Evolutionary conservation across 148 eudicot genomes (phyloP), one percentile per base, ranked within the genome.

Genomic region (Simmondsia chinensis): DNA sequence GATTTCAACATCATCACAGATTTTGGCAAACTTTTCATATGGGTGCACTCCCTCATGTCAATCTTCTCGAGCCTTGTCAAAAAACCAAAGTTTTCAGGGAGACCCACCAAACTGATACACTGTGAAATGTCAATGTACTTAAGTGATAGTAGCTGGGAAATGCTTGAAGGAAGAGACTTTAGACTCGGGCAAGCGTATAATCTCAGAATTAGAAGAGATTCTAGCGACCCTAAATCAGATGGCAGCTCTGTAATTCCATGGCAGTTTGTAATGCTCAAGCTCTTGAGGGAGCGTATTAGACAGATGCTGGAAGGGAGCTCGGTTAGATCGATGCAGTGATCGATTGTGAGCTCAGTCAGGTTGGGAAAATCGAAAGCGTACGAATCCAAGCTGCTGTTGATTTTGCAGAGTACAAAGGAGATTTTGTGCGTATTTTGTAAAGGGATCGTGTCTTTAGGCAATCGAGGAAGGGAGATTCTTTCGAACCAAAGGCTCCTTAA

Each of bases 401-500:
- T 66, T 50, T 82, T 74, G 63, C 83, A 86, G 4, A 81, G 78
- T 31, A 78, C 54, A 16, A 86, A 33, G 1, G 95, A 81, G 8
- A 86, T 12, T 53, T 86, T 86, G 19, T 17, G 57, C 51, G 78
- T 30, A 31, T 68, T 75, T 32, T 58, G 54, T 3, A 78, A 49
- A 18, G 91, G 81, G 20, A 35, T 33, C 7, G 75, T 68, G 30
- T 66, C 46, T 38, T 52, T 18, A 2, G 83, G 79, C 18, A 81
- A 44, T 6, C 63, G 74, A 54, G 87, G 87, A 27, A 86, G 52
- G 0, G 66, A 46, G 6, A 82, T 64, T 39, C 76, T 78, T 66
- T 86, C 83, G 11, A 86, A 58, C 91, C 91, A 86, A 28, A 86
- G 79, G 70, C 83, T 86, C 58, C 73, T 65, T 49, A 78, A 48